Evolutionary conservation across 2,329 filamentous ascomycete genomes (phyloP), one percentile per base, ranked within the genome.

Genomic region (Chaetomiaceae sp.): DNA sequence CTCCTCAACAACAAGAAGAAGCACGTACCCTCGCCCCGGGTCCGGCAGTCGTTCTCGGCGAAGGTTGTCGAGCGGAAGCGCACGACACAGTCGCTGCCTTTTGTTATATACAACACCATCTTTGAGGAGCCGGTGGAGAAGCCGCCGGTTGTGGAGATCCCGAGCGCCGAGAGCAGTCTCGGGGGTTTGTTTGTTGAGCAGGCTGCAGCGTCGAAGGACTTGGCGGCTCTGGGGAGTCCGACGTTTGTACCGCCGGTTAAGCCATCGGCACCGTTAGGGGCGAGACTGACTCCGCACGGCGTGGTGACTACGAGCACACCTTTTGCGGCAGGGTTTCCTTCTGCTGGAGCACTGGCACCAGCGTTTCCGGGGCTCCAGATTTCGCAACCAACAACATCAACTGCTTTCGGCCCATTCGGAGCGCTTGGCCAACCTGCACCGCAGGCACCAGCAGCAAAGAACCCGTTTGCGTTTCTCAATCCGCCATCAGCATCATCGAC

Each of bases 11-110:
- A 75, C 49, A 74, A 71, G 56, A 71, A 69, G 25, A 69, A 69
- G 17, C 62, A 69, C 3, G 65, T 82, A 9, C 72, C 75, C 15
- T 75, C 78, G 51, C 75, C 75, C 22, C 73, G 77, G 46, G 67
- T 82, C 4, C 72, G 73, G 27, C 82, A 85, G 59, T 69, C 77
- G 15, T 82, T 80, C 57, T 85, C 83, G 1, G 69, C 72, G 11
- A 65, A 61, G 6, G 64, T 86, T 15, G 83, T 87, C 7, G 83
- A 86, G 66, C 71, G 71, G 45, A 87, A 87, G 65, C 79, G 83
- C 23, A 75, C 75, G 6, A 66, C 68, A 11, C 72, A 72, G 43
- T 67, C 78, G 11, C 69, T 86, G 2, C 74, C 80, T 3, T 71
- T 79, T 23, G 69, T 83, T 20, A 81, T 86, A 27, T 79, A 81